Base-by-base conservation (phyloP, 2,329 filamentous ascomycete genomes). In the Epichloe bromicola region DNA sequence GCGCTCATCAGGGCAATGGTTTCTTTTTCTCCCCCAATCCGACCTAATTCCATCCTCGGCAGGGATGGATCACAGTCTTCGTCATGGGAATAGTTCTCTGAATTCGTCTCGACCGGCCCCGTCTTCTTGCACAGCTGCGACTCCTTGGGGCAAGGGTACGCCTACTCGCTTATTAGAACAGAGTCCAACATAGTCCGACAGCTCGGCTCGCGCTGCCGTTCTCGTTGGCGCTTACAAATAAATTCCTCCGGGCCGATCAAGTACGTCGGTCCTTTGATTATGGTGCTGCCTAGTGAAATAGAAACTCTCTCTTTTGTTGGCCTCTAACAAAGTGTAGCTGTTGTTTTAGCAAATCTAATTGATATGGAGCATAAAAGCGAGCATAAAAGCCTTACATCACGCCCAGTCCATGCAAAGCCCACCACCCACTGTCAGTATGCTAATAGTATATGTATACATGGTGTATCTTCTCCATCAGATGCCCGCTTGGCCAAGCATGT, bases 61-160 rank as follows among this genome's bases (percentile, higher is more conserved):
- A 14, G 5, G 74, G 70, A 15, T 75, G 74, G 66, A 58, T 56
- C 7, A 60, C 71, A 40, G 64, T 79, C 34, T 70, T 78, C 30
- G 61, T 68, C 3, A 68, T 71, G 4, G 74, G 72, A 1, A 74
- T 78, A 70, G 67, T 57, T n/a, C 73, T 76, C 54, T 79, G 74
- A 75, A 75, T 75, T 30, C 40, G 68, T 73, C 40, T 82, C 76
- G 48, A 71, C 73, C 5, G 82, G 80, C 0, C 81, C 82, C 10
- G 82, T 86, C 58, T 78, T 85, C 58, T 68, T 86, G 14, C 85
- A 85, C 69, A 40, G 74, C 79, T 83, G 80, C 59, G 83, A 86
- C 61, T 79, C 82, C 1, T 71, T 80, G 17, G 85, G 80, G 80
- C 82, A 85, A 63, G 78, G 76, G 2, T 75, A 70, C 55, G 77